phyloP scores from a whole-genome alignment of 371 early-diverging fungal species.

The Mortierella sp. region DNA sequence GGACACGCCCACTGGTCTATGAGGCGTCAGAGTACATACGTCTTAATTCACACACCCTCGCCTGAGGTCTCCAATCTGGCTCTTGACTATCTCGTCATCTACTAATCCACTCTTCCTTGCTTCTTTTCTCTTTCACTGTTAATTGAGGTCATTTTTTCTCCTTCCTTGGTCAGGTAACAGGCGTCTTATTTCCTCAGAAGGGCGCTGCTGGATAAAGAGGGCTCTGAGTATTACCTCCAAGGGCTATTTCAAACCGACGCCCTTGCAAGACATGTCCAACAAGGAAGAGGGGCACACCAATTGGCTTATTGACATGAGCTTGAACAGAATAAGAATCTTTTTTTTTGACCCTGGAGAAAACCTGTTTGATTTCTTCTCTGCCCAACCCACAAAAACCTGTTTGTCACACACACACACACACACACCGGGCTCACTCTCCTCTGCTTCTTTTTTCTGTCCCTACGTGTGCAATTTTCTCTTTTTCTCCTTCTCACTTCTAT shows the following conservation, averaged over 20 bases:
- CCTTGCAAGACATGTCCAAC: neutral
- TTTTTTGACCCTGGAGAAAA: neutral
- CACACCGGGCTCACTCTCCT: no score
- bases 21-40: neutral
- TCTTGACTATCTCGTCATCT: neutral
- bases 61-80: neutral
- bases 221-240: neutral
- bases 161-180: no score
- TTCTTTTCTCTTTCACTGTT: no score
- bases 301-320: neutral
- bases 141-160: no score
- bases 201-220: neutral
- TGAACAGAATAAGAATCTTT: neutral
- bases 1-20: neutral
- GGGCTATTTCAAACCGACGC: constrained; percentile 3
- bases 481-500: no score
- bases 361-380: neutral
- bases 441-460: neutral
- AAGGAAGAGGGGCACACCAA: neutral
- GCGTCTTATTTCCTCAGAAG: neutral
- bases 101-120: no score
- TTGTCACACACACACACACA: neutral
- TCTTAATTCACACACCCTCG: neutral
- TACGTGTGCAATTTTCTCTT: no score
- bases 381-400: neutral